Base-by-base conservation (phyloP, 805 yeast genomes). In the Kodamaea nitidulidarum region DNA sequence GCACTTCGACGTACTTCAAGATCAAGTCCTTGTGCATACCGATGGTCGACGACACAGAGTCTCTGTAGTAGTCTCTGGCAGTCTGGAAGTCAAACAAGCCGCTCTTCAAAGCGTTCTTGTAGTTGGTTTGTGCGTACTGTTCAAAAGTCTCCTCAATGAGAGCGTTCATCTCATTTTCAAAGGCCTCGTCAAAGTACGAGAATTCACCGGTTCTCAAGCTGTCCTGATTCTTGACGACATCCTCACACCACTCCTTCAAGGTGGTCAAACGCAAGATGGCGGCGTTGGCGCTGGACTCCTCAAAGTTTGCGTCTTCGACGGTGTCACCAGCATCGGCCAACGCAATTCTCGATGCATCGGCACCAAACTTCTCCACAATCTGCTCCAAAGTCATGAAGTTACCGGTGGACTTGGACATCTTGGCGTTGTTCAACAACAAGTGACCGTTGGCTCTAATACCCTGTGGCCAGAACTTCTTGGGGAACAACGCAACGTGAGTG, bases 261-360 rank as follows among this genome's bases (percentile, higher is more conserved):
- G 87, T 91, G 63, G 77, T 84, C 60, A 93, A 75, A 70, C 98
- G 85, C 62, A 93, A 76, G 61, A 93, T 90, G 17, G 98, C 97
- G 34, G 98, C 96, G 57, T 93, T 93, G 40, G 98, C 98, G 57
- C 82, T 90, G 44, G 88, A 70, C 69, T 93, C 98, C 56, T 93
- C 98, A 58, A 93, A 86, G 72, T 93, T 93, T 38, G 98, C 98
- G 65, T 93, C 98, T 69, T 93, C 98, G 50, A 88, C 80, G 31
- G 93, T 73, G 61, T 93, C 98, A 72, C 98, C 98, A 38, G 97
- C 96, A 71, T 93, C 98, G 33, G 98, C 98, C 49, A 93, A 71
- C 4, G 98, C 97, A 61, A 93, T 86, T 74, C 98, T 84, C 8
- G 96, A 73, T 30, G 98, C 97, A 64, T 93, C 98, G 37, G 98